A percentile compares a stretch with the other conserved stretches of the same genome.
These are phyloP conservation scores for Calvatia gigantea DNA, from an alignment of 768 basidiomycete species.

Conservation along the genomic window DNA sequence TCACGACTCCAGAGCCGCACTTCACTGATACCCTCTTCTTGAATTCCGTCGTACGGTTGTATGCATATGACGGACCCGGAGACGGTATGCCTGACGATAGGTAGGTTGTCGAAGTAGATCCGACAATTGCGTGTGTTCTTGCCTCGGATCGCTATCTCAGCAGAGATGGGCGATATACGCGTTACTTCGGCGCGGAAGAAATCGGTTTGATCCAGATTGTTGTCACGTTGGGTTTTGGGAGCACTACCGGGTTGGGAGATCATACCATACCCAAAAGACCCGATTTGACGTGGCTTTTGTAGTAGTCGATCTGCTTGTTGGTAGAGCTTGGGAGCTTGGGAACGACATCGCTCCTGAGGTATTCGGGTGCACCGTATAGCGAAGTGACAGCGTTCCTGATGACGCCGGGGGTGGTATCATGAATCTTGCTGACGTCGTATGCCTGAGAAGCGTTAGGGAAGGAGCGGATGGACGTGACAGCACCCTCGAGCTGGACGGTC, in stretches of 20 bases:
- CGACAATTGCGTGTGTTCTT: conserved; percentile 62
- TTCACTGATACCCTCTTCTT: conserved; percentile 24
- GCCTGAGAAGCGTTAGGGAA: conserved; percentile 20
- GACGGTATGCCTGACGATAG: conserved; percentile 39
- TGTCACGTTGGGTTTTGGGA: neutral
- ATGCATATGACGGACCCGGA: conserved; percentile 30
- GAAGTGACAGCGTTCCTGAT: conserved; percentile 32
- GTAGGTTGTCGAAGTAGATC: conserved; percentile 46
- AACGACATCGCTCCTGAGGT: conserved; percentile 38
- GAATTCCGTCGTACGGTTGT: conserved; percentile 40
- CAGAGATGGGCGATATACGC: conserved; percentile 41
- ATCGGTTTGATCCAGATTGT: neutral
- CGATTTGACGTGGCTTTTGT: conserved; percentile 17
- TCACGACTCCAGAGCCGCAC: conserved; percentile 58
- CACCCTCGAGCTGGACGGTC: conserved; percentile 39
- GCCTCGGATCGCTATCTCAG: conserved; percentile 49
- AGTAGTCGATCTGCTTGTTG: conserved; percentile 30
- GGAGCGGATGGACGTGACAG: conserved; percentile 15
- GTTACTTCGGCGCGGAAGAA: conserved; percentile 35
- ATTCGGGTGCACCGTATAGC: conserved; percentile 41
- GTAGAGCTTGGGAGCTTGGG: conserved; percentile 50
- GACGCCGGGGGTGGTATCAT: neutral
- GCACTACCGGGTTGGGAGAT: conserved; percentile 35
- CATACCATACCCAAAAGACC: conserved; percentile 34
- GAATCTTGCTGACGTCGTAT: conserved; percentile 6